Base-by-base conservation (phyloP, 345 rosid genomes). In the Tarenaya hassleriana region DNA sequence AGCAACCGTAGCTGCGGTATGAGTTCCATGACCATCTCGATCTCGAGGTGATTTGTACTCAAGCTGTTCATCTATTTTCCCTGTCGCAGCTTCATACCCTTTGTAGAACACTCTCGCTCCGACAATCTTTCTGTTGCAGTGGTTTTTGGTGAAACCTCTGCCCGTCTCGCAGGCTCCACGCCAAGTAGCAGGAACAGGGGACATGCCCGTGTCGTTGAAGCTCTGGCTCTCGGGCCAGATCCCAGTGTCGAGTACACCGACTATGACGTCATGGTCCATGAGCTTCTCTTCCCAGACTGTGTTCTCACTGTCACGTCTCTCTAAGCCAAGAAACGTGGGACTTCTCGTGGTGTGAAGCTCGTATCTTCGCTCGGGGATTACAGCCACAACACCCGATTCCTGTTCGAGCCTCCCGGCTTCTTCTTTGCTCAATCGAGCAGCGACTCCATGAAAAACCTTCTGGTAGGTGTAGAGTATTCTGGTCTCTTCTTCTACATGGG, bases 41-140 rank as follows among this genome's bases (percentile, higher is more conserved):
- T 88, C 96, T 60, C 92, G 71, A 0, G 92, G 76, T 16, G 95
- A 80, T 50, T 71, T 83, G 34, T 77, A 85, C 67, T 92, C 97
- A 0, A 50, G 54, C 75, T 71, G 72, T 61, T 71, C 63, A 4
- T 81, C 71, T 52, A 84, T 68, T 69, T 80, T 69, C 7, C 81
- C 85, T 0, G 64, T 60, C n/a, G 80, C 78, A 49, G 85, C 75
- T 37, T 84, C 94, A 19, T 81, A 84, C 4, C 94, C 94, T 50
- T 31, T 62, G 39, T 68, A 76, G 65, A 83, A 78, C 29, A 65
- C 68, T 40, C 86, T 71, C 38, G 84, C 95, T 33, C 95, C 95
- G 10, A 86, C 74, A n/a, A 86, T 79, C 46, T 86, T 86, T 38
- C 39, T 75, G 7, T 81, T 83, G 71, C 92, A 86, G 56, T 69